Conservation (phyloP, 2,329 filamentous ascomycete species). For the Venturia aucupariae region DNA sequence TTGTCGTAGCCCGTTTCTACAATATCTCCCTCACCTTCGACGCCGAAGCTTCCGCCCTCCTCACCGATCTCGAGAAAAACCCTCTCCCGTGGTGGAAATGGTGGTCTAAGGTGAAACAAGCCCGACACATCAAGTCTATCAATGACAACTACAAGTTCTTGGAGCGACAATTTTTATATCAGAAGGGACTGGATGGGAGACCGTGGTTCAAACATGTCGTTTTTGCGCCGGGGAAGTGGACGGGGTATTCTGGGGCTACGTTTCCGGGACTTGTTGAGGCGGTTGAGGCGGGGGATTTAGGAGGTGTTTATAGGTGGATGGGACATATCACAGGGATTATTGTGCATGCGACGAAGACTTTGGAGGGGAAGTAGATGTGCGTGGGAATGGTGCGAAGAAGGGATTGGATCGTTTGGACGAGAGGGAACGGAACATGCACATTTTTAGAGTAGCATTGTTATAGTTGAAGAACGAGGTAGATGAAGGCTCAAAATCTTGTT, state of each 20-base stretch:
- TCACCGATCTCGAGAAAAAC: conserved; percentile 37
- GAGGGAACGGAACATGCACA: neutral
- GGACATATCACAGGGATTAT: conserved; percentile 31
- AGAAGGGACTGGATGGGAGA: conserved; percentile 66
- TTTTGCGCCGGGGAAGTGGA: conserved; percentile 86
- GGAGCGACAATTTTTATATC: conserved; percentile 71
- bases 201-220: conserved; percentile 93
- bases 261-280: conserved; percentile 57
- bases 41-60: conserved; percentile 30
- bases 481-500: too few relatives aligned
- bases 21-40: conserved; percentile 44
- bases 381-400: neutral
- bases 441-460: neutral
- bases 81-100: conserved; percentile 71
- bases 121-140: conserved; percentile 52
- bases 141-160: conserved; percentile 79
- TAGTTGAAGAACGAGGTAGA: neutral
- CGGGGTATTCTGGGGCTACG: conserved; percentile 71
- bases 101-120: conserved; percentile 56
- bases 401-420: neutral
- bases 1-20: conserved; percentile 36
- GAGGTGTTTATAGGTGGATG: conserved; percentile 32
- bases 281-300: conserved; percentile 41
- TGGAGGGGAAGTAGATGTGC: conserved; percentile 17
- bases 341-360: conserved; percentile 25